Evolutionary conservation across 2,329 filamentous ascomycete genomes (phyloP), one percentile per base, ranked within the genome.

Genomic region (Camptophora hylomeconis): DNA sequence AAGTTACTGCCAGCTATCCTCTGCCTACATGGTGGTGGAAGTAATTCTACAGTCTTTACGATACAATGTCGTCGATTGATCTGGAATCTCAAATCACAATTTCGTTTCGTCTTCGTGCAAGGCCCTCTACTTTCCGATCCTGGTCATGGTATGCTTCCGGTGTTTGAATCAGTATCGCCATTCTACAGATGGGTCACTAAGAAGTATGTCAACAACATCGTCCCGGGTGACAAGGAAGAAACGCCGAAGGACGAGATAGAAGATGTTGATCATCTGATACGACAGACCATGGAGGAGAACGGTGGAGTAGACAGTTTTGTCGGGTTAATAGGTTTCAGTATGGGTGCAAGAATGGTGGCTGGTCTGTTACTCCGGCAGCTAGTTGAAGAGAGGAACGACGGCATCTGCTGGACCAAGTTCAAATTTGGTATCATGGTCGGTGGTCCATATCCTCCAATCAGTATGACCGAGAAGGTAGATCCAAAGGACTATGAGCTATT

Each of bases 11-110:
- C 47, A 3, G 42, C 42, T 3, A 40, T 58, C 33, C 47, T 59
- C 17, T 52, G 51, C 45, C 51, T 60, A 17, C 56, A 59, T 42
- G 56, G 56, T 35, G 49, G 50, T 19, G 56, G 56, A 32, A 54
- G 53, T 17, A 56, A 51, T 32, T 42, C 49, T 3, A 31, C 32
- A 22, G 25, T 58, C 50, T 42, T 58, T 41, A 46, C 46, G 15
- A 46, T 54, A 32, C 56, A 59, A 40, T 44, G 45, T 20, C 52
- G 52, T 22, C 44, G 48, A 7, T 42, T 58, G 20, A 39, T 46
- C 27, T 40, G 44, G 31, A 40, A 38, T 12, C 48, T 58, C 15
- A 25, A 38, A 11, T 35, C 40, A 8, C 44, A 48, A 30, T 58
- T 58, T 38, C 45, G 49, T 12, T 49, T 57, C 31, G 43, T 54